These are phyloP conservation scores for Cucumis cinereus DNA, from an alignment of 306 rosid genomes.

Conservation along the genomic window DNA sequence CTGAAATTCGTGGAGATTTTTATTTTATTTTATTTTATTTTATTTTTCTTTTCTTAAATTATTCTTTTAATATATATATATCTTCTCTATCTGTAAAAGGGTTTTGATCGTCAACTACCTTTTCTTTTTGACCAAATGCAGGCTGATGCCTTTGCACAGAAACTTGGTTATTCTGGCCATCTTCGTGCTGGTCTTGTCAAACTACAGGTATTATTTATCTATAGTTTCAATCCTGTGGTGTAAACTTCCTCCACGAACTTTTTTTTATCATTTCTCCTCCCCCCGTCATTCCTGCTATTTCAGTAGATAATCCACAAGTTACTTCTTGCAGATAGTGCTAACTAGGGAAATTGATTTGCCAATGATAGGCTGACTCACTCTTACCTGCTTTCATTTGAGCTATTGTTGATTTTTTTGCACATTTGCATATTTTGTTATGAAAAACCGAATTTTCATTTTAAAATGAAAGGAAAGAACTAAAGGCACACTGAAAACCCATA, in stretches of 20 bases:
- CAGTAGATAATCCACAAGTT: background rate
- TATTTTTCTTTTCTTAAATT: too few relatives aligned
- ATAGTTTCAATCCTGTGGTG: background rate
- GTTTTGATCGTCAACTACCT: background rate
- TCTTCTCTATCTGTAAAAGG: background rate
- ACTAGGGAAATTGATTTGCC: background rate
- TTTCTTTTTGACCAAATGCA: slow-evolving; percentile 17
- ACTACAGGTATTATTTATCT: slow-evolving; percentile 49
- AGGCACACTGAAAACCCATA: too few relatives aligned
- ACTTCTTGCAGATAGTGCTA: background rate
- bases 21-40: background rate
- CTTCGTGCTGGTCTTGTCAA: slow-evolving; percentile 68
- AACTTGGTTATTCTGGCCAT: slow-evolving; percentile 60
- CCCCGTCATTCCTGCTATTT: background rate
- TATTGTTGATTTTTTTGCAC: background rate
- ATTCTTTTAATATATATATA: too few relatives aligned
- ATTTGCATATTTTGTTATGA: too few relatives aligned
- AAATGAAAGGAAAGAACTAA: too few relatives aligned
- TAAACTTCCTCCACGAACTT: background rate
- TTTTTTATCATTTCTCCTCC: background rate
- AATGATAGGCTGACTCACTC: background rate
- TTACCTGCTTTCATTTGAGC: background rate
- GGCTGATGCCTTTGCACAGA: slow-evolving; percentile 88
- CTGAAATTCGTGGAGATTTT: background rate
- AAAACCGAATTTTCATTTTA: too few relatives aligned